Conservation (phyloP, 371 early-diverging fungal species). For the Thermomucor indicae-seudaticae region DNA sequence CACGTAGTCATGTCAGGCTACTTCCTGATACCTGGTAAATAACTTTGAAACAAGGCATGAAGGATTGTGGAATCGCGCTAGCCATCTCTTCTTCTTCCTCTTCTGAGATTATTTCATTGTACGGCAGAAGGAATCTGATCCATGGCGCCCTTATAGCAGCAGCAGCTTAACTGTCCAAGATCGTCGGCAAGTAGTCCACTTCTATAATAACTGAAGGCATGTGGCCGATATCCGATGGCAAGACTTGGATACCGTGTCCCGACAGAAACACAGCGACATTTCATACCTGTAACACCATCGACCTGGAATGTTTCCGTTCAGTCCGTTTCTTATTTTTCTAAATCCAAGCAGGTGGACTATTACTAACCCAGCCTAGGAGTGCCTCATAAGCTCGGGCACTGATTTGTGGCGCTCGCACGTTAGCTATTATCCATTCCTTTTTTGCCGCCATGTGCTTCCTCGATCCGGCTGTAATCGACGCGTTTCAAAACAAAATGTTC, state of each 20-base stretch:
- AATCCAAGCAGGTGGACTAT: too few species aligned
- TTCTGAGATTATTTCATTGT: constrained; percentile 28
- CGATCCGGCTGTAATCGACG: constrained; percentile 46
- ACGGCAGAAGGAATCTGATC: constrained; percentile 32
- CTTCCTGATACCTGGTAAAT: constrained; percentile 38
- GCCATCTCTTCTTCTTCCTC: constrained; percentile 15
- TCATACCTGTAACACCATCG: constrained; percentile 59
- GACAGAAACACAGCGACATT: constrained; percentile 34
- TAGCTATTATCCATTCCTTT: constrained; percentile 50
- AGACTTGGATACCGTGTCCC: constrained; percentile 33
- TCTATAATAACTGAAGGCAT: constrained; percentile 44
- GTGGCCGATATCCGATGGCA: constrained; percentile 36
- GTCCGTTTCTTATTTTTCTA: too few species aligned
- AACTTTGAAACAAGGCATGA: constrained; percentile 30
- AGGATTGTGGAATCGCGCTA: constrained; percentile 9
- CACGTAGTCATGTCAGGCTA: constrained; percentile 19
- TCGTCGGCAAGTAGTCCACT: constrained; percentile 56
- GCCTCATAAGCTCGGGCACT: constrained; percentile 50
- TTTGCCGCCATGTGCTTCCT: constrained; percentile 45
- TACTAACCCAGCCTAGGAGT: constrained; percentile 57
- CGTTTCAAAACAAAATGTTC: constrained; percentile 55
- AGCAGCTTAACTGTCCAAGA: constrained; percentile 26
- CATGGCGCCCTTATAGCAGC: constrained; percentile 30
- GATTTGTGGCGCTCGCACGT: constrained; percentile 57
- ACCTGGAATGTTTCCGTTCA: constrained; percentile 18